Evolutionary conservation across 1,284 basidiomycete species (phyloP).

Genomic region (Ceratobasidium sp.): DNA sequence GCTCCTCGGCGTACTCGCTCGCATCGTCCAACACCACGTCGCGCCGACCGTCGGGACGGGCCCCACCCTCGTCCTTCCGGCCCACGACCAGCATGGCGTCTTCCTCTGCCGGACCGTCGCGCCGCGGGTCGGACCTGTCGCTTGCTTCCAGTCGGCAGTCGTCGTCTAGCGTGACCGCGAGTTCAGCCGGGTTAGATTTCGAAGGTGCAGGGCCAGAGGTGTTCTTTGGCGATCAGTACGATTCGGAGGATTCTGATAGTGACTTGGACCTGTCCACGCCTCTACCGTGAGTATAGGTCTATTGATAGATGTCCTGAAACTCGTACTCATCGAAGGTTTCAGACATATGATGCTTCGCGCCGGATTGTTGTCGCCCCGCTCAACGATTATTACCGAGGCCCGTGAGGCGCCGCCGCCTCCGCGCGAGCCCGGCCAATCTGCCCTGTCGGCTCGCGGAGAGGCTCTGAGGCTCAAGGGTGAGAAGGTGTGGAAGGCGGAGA

Average conservation of each 20-base stretch:
- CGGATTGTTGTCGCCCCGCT: constrained; percentile 76
- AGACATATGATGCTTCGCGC: constrained; percentile 79
- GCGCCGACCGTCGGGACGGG: background rate
- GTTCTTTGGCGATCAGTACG: constrained; percentile 35
- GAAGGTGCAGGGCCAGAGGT: constrained; percentile 17
- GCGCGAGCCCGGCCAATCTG: background rate
- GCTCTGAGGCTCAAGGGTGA: constrained; percentile 41
- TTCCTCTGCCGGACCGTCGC: constrained; percentile 25
- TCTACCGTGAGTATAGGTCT: constrained; percentile 67
- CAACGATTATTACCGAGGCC: constrained; percentile 64
- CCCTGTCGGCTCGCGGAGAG: background rate
- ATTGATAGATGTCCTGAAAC: background rate
- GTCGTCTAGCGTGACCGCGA: constrained; percentile 17
- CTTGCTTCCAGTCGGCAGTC: background rate
- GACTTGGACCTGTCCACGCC: constrained; percentile 81
- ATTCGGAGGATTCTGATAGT: constrained; percentile 65
- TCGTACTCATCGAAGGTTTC: constrained; percentile 42
- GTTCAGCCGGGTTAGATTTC: constrained; percentile 26
- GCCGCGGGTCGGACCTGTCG: constrained; percentile 22
- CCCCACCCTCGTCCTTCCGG: constrained; percentile 16
- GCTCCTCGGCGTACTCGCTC: background rate
- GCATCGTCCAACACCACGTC: background rate
- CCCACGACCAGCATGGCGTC: background rate
- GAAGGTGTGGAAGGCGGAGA: constrained; percentile 60
- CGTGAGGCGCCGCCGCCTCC: background rate